phyloP scores from a whole-genome alignment of 2,329 filamentous ascomycete genomes.

The Diaporthe sp. region DNA sequence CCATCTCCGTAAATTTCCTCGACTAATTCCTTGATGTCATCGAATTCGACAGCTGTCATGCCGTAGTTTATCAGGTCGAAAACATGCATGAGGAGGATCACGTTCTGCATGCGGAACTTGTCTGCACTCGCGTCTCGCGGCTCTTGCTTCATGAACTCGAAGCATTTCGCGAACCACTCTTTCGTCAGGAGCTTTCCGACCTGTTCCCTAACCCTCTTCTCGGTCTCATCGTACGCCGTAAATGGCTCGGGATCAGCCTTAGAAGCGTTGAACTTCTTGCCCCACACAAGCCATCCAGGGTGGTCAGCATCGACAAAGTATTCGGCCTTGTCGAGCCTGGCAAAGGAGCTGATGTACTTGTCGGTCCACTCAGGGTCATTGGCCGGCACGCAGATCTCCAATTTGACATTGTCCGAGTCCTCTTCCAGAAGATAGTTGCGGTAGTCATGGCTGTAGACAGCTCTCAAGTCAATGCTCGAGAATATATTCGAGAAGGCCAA shows the following conservation, averaged over 20 bases:
- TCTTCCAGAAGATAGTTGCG: slow-evolving; percentile 86
- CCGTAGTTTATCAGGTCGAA: slow-evolving; percentile 91
- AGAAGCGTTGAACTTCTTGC: slow-evolving; percentile 84
- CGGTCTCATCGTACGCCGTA: slow-evolving; percentile 81
- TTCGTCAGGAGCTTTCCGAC: slow-evolving; percentile 85
- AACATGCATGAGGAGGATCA: slow-evolving; percentile 86
- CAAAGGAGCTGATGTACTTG: slow-evolving; percentile 82
- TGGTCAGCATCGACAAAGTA: slow-evolving; percentile 94
- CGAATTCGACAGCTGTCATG: slow-evolving; percentile 80
- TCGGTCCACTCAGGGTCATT: slow-evolving; percentile 83
- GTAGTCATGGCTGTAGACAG: slow-evolving; percentile 87
- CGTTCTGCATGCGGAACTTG: slow-evolving; percentile 88
- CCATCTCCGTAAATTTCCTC: slow-evolving; percentile 87
- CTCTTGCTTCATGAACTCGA: slow-evolving; percentile 95
- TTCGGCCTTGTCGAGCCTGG: slow-evolving; percentile 74
- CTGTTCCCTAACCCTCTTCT: slow-evolving; percentile 77
- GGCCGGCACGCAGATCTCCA: slow-evolving; percentile 77
- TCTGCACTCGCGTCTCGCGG: slow-evolving; percentile 85
- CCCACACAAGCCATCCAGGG: slow-evolving; percentile 97
- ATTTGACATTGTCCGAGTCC: slow-evolving; percentile 80
- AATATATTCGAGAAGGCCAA: slow-evolving; percentile 82
- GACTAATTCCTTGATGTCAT: slow-evolving; percentile 87
- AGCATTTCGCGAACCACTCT: slow-evolving; percentile 88
- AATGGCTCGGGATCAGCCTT: slow-evolving; percentile 76
- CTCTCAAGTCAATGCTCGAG: slow-evolving; percentile 87